Conservation (phyloP, 192 early-diverging fungal genomes). For the Gaertneriomyces sp. region DNA sequence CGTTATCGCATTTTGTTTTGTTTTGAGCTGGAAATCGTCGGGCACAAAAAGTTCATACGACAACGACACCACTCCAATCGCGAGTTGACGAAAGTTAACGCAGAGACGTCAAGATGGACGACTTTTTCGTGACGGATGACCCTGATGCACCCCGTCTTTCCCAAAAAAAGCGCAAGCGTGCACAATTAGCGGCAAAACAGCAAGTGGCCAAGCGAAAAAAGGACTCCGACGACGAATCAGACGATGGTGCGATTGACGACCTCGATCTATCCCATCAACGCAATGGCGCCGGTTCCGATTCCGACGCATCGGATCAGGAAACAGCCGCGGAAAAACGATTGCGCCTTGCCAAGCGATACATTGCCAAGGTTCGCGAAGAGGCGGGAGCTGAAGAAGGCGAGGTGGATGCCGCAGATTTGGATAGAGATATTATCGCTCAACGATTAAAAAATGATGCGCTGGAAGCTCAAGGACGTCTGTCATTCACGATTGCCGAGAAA, state of each 20-base stretch:
- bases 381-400: conserved; percentile 63
- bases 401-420: conserved; percentile 87
- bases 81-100: too few species aligned
- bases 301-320: conserved; percentile 70
- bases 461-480: conserved; percentile 50
- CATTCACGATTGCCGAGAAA: conserved; percentile 55
- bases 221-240: conserved; percentile 14
- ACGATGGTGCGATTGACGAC: conserved; percentile 33
- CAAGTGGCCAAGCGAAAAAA: not conserved
- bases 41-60: too few species aligned
- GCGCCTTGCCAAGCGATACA: conserved; percentile 89
- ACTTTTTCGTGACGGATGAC: conserved; percentile 31
- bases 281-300: conserved; percentile 41
- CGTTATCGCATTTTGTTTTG: too few species aligned
- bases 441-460: conserved; percentile 75
- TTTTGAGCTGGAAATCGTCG: too few species aligned
- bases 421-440: conserved; percentile 87
- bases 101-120: conserved; percentile 19
- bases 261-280: conserved; percentile 30
- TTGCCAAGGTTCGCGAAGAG: conserved; percentile 70
- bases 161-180: conserved; percentile 28
- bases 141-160: conserved; percentile 24
- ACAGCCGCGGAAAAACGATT: conserved; percentile 90
- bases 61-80: too few species aligned
- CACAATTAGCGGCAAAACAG: not conserved